These are phyloP conservation scores for Xylaria sp. DNA, from an alignment of 2,329 filamentous ascomycete species.

Conservation along the genomic window DNA sequence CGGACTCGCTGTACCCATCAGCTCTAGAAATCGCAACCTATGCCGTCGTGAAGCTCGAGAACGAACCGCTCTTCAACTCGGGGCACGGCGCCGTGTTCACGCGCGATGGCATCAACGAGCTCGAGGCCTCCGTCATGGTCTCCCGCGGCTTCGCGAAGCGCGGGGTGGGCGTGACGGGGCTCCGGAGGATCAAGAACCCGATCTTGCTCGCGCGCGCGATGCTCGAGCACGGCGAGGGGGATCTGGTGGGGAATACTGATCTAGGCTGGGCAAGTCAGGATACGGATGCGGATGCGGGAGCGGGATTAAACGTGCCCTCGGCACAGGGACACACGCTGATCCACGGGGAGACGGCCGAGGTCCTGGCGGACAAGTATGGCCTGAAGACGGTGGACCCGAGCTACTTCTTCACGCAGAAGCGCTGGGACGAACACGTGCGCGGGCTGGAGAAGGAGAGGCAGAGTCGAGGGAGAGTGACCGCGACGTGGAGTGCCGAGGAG, in stretches of 20 bases:
- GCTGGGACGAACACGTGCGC: conserved; percentile 81
- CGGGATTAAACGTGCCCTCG: conserved; percentile 59
- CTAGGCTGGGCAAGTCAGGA: conserved; percentile 35
- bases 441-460: conserved; percentile 63
- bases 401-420: conserved; percentile 82
- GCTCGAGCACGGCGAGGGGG: conserved; percentile 73
- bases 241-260: conserved; percentile 55
- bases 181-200: conserved; percentile 81
- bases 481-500: conserved; percentile 69
- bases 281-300: too few species aligned
- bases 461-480: conserved; percentile 48
- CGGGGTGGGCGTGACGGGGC: conserved; percentile 79
- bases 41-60: conserved; percentile 80
- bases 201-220: conserved; percentile 78
- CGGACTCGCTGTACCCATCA: conserved; percentile 54
- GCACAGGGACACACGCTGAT: conserved; percentile 78
- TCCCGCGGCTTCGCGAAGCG: conserved; percentile 78
- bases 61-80: conserved; percentile 85
- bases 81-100: conserved; percentile 89
- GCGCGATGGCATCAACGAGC: conserved; percentile 81
- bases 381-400: conserved; percentile 73
- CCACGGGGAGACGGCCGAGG: conserved; percentile 74
- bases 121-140: conserved; percentile 90
- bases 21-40: conserved; percentile 80
- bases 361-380: conserved; percentile 74